Base-by-base conservation (phyloP, 2,329 filamentous ascomycete species). In the Coniochaeta sp. region DNA sequence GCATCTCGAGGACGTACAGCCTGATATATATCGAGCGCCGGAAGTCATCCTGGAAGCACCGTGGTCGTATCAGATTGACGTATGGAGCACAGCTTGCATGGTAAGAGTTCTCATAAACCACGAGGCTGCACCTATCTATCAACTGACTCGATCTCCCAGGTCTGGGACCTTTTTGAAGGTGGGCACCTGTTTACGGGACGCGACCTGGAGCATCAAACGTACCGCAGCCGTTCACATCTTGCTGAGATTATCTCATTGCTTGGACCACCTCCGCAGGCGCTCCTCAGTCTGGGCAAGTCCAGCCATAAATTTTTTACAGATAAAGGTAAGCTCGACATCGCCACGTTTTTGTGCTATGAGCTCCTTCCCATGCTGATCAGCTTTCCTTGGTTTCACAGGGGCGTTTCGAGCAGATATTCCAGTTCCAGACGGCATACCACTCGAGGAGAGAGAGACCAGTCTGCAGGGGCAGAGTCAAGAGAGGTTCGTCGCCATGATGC, bases 81-180 rank as follows among this genome's bases (percentile, higher is more conserved):
- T 84, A 58, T 84, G 80, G 80, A 81, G 79, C 60, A 71, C 73
- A 3, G 79, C 79, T 9, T 78, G 75, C 59, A 75, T 82, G 79
- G 78, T 81, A 70, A 70, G 73, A 44, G 55, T 2, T 26, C 7
- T 6, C 10, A 26, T 5, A 4, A 22, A 26, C 10, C 19, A 26
- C 2, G 12, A 17, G 3, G 16, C 38, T 40, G 5, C 3, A 17
- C 38, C 3, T 2, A 9, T 26, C 19, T 12, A 26, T 26, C 19
- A 17, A 17, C 42, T 47, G 42, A 47, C 42, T 4, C 2, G 6
- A n/a, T n/a, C 17, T n/a, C 5, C 9, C 59, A 80, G 78, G 74
- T 79, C 30, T 83, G 79, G 80, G 70, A 81, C 57, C 50, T 82
- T 1, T 81, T 75, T 59, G 74, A 83, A 69, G 75, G 77, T 3